These are phyloP conservation scores for Starmera pachycereana DNA, from an alignment of 805 yeast species.

Conservation along the genomic window DNA sequence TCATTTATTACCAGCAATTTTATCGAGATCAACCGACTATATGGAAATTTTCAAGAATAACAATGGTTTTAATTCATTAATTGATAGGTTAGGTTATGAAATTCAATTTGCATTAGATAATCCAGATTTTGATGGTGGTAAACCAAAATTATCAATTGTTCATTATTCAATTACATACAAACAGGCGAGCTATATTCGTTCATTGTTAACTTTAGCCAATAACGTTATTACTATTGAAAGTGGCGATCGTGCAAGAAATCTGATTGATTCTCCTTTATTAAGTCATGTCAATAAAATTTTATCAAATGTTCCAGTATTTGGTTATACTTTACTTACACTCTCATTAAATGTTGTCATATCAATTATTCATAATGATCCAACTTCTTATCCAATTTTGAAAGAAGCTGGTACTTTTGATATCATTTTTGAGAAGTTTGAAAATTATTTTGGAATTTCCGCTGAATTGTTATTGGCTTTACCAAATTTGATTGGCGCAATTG, in stretches of 20 bases:
- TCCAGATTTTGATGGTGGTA: conserved; percentile 49
- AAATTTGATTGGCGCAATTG: conserved; percentile 73
- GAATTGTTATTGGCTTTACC: conserved; percentile 54
- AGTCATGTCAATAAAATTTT: conserved; percentile 49
- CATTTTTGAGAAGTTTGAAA: conserved; percentile 46
- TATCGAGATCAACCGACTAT: conserved; percentile 33
- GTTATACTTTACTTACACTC: conserved; percentile 49
- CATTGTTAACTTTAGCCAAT: conserved; percentile 52
- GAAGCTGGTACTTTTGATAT: conserved; percentile 69
- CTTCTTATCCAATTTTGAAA: conserved; percentile 68
- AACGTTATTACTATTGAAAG: conserved; percentile 61
- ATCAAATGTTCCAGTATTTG: conserved; percentile 48
- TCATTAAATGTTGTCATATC: conserved; percentile 55
- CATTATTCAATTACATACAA: conserved; percentile 44
- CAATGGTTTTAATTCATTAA: conserved; percentile 55
- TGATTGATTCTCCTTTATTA: conserved; percentile 79
- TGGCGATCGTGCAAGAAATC: conserved; percentile 75
- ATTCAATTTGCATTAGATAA: conserved; percentile 51
- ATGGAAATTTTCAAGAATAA: conserved; percentile 53
- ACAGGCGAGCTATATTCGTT: conserved; percentile 49
- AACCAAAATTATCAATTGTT: conserved; percentile 40
- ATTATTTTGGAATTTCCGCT: conserved; percentile 45
- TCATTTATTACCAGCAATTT: conserved; percentile 33
- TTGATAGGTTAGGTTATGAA: conserved; percentile 52
- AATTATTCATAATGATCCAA: conserved; percentile 84